Evolutionary conservation across 495 filamentous ascomycete genomes (phyloP).

Genomic region (Penicillium canariense): DNA sequence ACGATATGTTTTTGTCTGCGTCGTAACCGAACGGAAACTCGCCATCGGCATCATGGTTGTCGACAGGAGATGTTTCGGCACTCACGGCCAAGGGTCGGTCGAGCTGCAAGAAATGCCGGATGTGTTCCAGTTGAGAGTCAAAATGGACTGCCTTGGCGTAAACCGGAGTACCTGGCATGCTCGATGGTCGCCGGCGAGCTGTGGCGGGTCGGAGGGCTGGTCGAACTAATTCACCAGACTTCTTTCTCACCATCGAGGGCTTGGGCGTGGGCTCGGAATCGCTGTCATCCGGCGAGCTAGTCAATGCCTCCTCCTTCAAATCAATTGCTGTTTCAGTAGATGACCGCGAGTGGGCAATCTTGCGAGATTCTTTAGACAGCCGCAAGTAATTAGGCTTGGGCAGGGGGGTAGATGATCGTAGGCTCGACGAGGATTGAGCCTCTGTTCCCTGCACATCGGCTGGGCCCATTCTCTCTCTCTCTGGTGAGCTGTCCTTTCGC

Average conservation of each 20-base stretch:
- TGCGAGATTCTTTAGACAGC: conserved; percentile 57
- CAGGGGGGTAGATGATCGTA: conserved; percentile 4
- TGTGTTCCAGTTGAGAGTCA: conserved; percentile 89
- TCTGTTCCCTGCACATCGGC: conserved; percentile 36
- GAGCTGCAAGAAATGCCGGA: conserved; percentile 89
- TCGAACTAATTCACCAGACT: conserved; percentile 94
- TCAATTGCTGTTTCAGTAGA: conserved; percentile 71
- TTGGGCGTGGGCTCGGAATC: conserved; percentile 56
- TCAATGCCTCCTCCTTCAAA: conserved; percentile 50
- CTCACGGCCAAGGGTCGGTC: conserved; percentile 93
- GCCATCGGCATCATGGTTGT: conserved; percentile 72
- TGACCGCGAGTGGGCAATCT: conserved; percentile 77
- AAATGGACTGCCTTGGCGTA: conserved; percentile 96
- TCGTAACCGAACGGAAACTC: conserved; percentile 83
- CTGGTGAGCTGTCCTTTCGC: conserved; percentile 46
- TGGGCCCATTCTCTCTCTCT: conserved; percentile 32
- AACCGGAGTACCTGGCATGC: conserved; percentile 96
- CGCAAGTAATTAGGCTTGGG: conserved; percentile 31
- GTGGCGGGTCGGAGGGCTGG: conserved; percentile 81
- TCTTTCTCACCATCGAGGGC: conserved; percentile 91
- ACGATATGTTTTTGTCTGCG: conserved; percentile 42
- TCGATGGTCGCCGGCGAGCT: conserved; percentile 73
- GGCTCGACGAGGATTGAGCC: conserved; percentile 30
- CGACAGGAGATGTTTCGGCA: conserved; percentile 89
- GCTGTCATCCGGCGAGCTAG: conserved; percentile 62